Evolutionary conservation across 169 alveolate genomes (phyloP).

Genomic region (Eimeria sp.): DNA sequence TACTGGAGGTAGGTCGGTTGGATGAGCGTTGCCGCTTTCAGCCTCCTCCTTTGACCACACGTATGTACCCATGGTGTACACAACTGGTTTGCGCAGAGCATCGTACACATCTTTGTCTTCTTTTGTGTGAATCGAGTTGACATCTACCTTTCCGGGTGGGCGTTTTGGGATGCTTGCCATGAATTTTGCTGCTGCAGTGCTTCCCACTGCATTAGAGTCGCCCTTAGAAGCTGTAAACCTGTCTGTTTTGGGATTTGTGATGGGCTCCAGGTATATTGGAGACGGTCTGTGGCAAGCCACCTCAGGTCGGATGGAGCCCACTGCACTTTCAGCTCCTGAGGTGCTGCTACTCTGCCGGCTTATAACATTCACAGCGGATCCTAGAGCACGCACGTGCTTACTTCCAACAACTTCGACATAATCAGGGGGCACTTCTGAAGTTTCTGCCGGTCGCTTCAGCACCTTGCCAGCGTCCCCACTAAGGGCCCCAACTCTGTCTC

Average conservation of each 20-base stretch:
- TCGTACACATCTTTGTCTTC: slow-evolving; percentile 70
- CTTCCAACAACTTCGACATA: slow-evolving; percentile 77
- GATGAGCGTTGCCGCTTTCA: slow-evolving; percentile 37
- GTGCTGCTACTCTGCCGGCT: slow-evolving; percentile 60
- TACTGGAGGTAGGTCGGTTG: slow-evolving; percentile 44
- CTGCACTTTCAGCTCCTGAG: slow-evolving; percentile 11
- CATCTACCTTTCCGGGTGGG: slow-evolving; percentile 30
- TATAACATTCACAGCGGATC: neutral
- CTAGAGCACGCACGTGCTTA: slow-evolving; percentile 59
- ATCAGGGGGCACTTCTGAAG: slow-evolving; percentile 80
- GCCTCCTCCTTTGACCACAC: slow-evolving; percentile 77
- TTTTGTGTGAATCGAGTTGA: slow-evolving; percentile 24
- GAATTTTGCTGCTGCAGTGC: slow-evolving; percentile 63
- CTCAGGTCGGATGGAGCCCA: neutral
- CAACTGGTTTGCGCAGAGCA: slow-evolving; percentile 61
- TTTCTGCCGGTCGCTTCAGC: slow-evolving; percentile 67
- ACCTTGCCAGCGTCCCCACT: slow-evolving; percentile 39
- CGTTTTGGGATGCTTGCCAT: slow-evolving; percentile 71
- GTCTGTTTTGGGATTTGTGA: neutral
- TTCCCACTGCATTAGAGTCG: neutral
- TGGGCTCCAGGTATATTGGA: slow-evolving; percentile 73
- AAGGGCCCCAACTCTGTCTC: slow-evolving; percentile 19
- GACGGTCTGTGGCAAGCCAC: slow-evolving; percentile 33
- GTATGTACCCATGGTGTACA: slow-evolving; percentile 64
- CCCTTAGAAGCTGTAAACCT: neutral